These are phyloP conservation scores for Coleophoma eucalyptorum DNA, from an alignment of 2,329 filamentous ascomycete species.

Conservation along the genomic window DNA sequence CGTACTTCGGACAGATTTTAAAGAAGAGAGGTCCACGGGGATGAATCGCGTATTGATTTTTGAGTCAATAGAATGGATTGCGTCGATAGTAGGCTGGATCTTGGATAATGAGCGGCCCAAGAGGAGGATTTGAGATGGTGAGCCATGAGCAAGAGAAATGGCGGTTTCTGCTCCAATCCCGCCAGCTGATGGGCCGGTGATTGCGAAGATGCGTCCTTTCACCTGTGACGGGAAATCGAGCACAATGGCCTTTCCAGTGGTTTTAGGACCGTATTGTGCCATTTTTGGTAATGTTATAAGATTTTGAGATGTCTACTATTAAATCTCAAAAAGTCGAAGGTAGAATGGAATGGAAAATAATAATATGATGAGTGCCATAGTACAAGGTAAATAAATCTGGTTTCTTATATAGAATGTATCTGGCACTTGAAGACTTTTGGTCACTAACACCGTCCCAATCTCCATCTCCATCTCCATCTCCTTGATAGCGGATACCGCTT, in stretches of 20 bases:
- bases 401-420: too few relatives aligned
- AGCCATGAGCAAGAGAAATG: conserved; percentile 17
- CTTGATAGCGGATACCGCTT: too few relatives aligned
- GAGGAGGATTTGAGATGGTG: conserved; percentile 10
- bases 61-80: conserved; percentile 9
- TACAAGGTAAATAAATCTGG: too few relatives aligned
- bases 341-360: not conserved
- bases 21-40: conserved; percentile 30
- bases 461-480: too few relatives aligned
- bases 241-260: conserved; percentile 9
- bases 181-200: conserved; percentile 13
- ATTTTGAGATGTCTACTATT: not conserved
- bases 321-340: not conserved
- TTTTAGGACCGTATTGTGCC: conserved; percentile 7
- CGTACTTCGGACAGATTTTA: conserved; percentile 32
- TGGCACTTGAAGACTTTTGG: too few relatives aligned
- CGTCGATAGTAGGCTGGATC: conserved; percentile 14
- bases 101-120: conserved; percentile 13
- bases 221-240: conserved; percentile 9
- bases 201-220: conserved; percentile 8
- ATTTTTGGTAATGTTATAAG: not conserved
- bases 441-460: too few relatives aligned
- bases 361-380: too few relatives aligned
- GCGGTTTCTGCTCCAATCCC: conserved; percentile 15
- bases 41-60: conserved; percentile 2